A percentile compares a stretch with the other conserved stretches of the same genome.
Conservation (phyloP, 2,329 filamentous ascomycete genomes). For the Trichoderma sp. region DNA sequence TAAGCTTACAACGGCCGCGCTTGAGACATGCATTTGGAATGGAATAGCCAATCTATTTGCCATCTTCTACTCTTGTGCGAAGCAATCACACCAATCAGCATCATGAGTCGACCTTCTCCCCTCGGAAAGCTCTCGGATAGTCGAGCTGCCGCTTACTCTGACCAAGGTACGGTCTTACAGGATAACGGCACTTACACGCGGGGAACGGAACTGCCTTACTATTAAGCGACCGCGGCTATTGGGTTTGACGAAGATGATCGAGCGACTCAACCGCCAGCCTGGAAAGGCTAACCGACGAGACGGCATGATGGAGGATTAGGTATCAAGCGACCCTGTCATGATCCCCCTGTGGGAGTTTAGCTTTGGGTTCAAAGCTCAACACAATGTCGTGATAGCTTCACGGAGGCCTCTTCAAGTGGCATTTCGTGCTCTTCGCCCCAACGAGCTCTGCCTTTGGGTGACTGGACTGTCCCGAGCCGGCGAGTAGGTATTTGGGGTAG, state of each 20-base stretch:
- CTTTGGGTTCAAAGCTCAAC: neutral
- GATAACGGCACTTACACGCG: neutral
- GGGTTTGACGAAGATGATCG: neutral
- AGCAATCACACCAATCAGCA: slow-evolving; percentile 2
- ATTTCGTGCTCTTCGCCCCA: neutral
- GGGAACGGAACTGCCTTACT: neutral
- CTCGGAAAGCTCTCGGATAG: neutral
- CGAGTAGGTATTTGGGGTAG: no score
- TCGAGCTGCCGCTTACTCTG: slow-evolving; percentile 6
- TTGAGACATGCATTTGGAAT: no score
- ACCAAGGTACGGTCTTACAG: neutral
- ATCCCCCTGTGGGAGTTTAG: neutral
- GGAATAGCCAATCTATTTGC: neutral
- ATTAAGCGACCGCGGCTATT: slow-evolving; percentile 22
- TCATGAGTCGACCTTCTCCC: neutral
- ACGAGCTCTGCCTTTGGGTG: neutral
- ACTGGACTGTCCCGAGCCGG: neutral
- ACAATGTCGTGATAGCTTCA: neutral
- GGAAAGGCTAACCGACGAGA: neutral
- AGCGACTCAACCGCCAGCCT: neutral
- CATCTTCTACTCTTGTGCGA: neutral
- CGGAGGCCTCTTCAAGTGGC: slow-evolving; percentile 1
- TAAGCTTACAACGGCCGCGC: slow-evolving; percentile 16
- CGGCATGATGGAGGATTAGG: neutral
- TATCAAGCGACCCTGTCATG: neutral